phyloP scores from a whole-genome alignment of 148 eudicot genomes.

The Chenopodium quinoa region DNA sequence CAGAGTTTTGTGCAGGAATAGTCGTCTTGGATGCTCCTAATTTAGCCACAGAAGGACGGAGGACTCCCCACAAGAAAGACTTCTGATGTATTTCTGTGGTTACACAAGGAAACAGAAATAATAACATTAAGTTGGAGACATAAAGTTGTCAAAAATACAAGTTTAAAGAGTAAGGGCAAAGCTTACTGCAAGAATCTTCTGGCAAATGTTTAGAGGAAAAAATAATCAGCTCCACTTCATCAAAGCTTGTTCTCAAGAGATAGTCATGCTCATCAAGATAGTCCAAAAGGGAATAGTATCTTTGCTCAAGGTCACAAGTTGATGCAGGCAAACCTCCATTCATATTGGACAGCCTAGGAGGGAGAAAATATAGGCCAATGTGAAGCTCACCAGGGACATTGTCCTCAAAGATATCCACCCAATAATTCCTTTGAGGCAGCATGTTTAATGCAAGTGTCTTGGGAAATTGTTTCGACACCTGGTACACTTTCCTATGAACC shows the following conservation, averaged over 20 bases:
- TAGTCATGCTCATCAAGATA: constrained; percentile 34
- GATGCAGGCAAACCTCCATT: background rate
- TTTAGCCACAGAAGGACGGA: constrained; percentile 11
- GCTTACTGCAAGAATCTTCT: constrained; percentile 48
- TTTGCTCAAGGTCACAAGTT: background rate
- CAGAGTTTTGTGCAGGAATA: background rate
- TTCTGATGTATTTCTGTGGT: constrained; percentile 29
- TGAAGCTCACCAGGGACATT: constrained; percentile 45
- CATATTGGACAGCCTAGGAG: constrained; percentile 41
- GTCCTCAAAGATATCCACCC: constrained; percentile 44
- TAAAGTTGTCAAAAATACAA: background rate
- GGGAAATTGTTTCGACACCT: constrained; percentile 53
- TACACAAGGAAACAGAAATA: background rate
- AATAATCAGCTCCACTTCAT: constrained; percentile 50
- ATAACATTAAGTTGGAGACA: background rate
- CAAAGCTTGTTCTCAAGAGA: constrained; percentile 41
- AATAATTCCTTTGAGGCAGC: constrained; percentile 34
- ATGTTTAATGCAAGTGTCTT: constrained; percentile 42
- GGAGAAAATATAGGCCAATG: constrained; percentile 68
- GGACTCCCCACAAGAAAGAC: constrained; percentile 44
- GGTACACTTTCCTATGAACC: constrained; percentile 42
- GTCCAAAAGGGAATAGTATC: constrained; percentile 39
- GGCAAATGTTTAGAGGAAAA: constrained; percentile 54
- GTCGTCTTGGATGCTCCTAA: background rate
- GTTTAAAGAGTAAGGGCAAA: background rate